Base-by-base conservation (phyloP, 2,329 filamentous ascomycete genomes). In the Colletotrichum cuscutae region DNA sequence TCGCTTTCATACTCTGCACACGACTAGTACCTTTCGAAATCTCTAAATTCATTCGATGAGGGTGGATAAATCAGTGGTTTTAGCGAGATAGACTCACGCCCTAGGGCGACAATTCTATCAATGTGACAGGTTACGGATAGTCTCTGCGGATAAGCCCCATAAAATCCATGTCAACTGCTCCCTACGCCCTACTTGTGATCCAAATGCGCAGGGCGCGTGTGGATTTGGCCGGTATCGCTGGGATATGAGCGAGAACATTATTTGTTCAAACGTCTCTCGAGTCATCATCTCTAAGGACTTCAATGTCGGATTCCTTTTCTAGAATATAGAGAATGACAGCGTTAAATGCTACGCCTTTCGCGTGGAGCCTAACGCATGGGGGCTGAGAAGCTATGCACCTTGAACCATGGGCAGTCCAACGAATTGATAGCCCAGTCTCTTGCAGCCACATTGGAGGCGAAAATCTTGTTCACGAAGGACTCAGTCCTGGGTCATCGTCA, bases 131-230 rank as follows among this genome's bases (percentile, higher is more conserved):
- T 35, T 35, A 35, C 7, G 37, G 13, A 42, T 54, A 30, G 13
- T 24, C 57, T 32, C 13, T 32, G 15, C 32, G 46, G 2, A 30
- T 1, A 15, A 5, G 19, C 19, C 68, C 46, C 62, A 59, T 57
- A 67, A 49, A 42, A 62, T 35, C 22, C 68, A 54, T 71, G 56
- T 57, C 56, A 56, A 67, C 15, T 49, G 32, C 68, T 71, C 62
- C 68, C 63, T 71, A 56, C 68, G 68, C 68, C 63, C 59, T 63
- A 32, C 26, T 6, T 9, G 7, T 49, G n/a, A 35, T 46, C 3
- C 22, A 24, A 53, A 5, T 15, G 11, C n/a, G 30, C n/a, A 56
- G 22, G 63, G 56, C 35, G 35, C n/a, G 8, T 46, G 15, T 19
- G 12, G 13, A 11, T 19, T 7, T 13, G 26, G 22, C 26, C 24